A percentile compares a stretch with the other conserved stretches of the same genome.
Evolutionary conservation across 2,329 filamentous ascomycete genomes (phyloP).

Genomic region (Ophiostoma populinum): DNA sequence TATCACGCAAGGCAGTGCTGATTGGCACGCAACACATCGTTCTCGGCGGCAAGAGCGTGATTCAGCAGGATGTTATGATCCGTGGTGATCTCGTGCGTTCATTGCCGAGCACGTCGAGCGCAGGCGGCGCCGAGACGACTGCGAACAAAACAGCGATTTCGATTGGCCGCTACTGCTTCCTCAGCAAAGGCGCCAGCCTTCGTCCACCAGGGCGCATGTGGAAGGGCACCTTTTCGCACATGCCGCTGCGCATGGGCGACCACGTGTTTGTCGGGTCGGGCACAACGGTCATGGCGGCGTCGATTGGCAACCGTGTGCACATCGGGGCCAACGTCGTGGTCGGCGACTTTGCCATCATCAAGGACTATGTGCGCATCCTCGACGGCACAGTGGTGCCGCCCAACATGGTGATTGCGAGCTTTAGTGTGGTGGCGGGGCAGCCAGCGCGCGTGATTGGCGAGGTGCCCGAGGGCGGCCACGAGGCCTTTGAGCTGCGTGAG

Average conservation of each 20-base stretch:
- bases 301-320: slow-evolving; percentile 70
- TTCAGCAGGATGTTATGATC: slow-evolving; percentile 88
- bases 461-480: slow-evolving; percentile 52
- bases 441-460: slow-evolving; percentile 71
- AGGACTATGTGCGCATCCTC: slow-evolving; percentile 79
- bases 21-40: slow-evolving; percentile 97
- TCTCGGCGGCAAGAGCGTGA: slow-evolving; percentile 86
- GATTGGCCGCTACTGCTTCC: slow-evolving; percentile 82
- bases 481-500: slow-evolving; percentile 46
- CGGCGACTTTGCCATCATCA: slow-evolving; percentile 77
- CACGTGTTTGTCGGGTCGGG: slow-evolving; percentile 76
- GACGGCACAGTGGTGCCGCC: slow-evolving; percentile 70
- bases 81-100: slow-evolving; percentile 68
- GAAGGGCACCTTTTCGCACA: slow-evolving; percentile 63
- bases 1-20: slow-evolving; percentile 78
- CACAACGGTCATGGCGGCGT: slow-evolving; percentile 65
- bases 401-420: slow-evolving; percentile 84
- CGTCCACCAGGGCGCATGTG: slow-evolving; percentile 71
- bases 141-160: slow-evolving; percentile 60
- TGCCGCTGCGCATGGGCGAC: slow-evolving; percentile 82
- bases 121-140: slow-evolving; percentile 19
- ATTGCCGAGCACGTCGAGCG: slow-evolving; percentile 23
- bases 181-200: slow-evolving; percentile 61
- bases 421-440: slow-evolving; percentile 73
- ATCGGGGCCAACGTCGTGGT: slow-evolving; percentile 65